Conservation (phyloP, 148 eudicot genomes). For the Amaranthus palmeri region DNA sequence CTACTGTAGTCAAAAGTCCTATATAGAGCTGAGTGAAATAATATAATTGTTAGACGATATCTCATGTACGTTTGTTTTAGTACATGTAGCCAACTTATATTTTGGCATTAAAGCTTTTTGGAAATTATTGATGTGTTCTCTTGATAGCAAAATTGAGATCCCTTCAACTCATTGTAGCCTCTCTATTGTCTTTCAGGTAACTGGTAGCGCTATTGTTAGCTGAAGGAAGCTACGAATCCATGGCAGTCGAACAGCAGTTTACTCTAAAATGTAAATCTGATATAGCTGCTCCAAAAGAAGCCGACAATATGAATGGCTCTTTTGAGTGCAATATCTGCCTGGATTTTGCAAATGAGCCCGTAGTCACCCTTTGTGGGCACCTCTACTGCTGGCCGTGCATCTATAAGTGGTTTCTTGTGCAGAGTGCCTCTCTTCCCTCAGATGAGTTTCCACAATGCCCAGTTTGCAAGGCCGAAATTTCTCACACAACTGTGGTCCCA, state of each 20-base stretch:
- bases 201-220: not conserved
- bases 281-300: constrained; percentile 25
- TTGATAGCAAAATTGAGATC: too few relatives aligned
- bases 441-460: constrained; percentile 65
- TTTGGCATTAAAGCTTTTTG: too few relatives aligned
- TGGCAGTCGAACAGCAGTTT: constrained; percentile 46
- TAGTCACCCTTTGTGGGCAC: constrained; percentile 88
- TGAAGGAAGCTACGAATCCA: constrained; percentile 8
- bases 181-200: constrained; percentile 1
- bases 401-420: constrained; percentile 74
- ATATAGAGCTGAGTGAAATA: too few relatives aligned
- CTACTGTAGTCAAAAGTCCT: too few relatives aligned
- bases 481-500: constrained; percentile 60
- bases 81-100: too few relatives aligned
- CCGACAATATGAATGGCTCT: constrained; percentile 36
- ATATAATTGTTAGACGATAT: too few relatives aligned
- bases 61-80: too few relatives aligned
- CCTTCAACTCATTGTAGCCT: too few relatives aligned
- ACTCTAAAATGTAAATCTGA: constrained; percentile 40
- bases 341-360: constrained; percentile 64
- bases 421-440: constrained; percentile 43
- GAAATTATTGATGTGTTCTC: too few relatives aligned
- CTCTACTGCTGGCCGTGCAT: constrained; percentile 93
- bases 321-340: constrained; percentile 92
- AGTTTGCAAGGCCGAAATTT: constrained; percentile 71